Evolutionary conservation across 1,284 basidiomycete genomes (phyloP).

Genomic region (Wolfiporia cocos): DNA sequence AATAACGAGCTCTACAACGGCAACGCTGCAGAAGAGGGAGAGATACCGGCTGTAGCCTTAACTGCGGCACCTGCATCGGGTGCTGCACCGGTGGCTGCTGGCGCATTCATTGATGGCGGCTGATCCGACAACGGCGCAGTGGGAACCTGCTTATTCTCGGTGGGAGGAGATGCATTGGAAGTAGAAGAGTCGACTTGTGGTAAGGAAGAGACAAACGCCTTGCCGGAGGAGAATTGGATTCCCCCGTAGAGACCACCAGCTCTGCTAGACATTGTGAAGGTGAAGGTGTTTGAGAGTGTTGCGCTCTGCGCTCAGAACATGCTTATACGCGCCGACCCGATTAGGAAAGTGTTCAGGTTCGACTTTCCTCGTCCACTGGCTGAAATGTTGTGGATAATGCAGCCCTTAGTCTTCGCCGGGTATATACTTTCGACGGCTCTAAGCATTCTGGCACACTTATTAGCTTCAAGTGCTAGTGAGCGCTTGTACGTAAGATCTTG

Average conservation of each 20-base stretch:
- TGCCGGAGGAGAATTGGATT: slow-evolving; percentile 68
- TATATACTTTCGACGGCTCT: no score
- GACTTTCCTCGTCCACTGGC: no score
- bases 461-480: no score
- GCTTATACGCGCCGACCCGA: no score
- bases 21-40: slow-evolving; percentile 36
- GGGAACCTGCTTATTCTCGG: slow-evolving; percentile 4
- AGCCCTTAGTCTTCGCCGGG: no score
- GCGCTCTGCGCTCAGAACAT: no score
- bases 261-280: slow-evolving; percentile 53
- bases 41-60: slow-evolving; percentile 79
- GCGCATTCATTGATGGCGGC: slow-evolving; percentile 11
- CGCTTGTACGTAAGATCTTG: no score
- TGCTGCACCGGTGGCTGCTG: slow-evolving; percentile 15
- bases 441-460: no score
- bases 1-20: slow-evolving; percentile 30
- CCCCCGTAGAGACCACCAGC: slow-evolving; percentile 78
- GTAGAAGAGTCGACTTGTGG: slow-evolving; percentile 14
- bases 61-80: slow-evolving; percentile 35
- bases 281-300: slow-evolving; percentile 8
- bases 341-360: no score
- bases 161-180: slow-evolving; percentile 7
- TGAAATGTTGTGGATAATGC: no score
- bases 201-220: slow-evolving; percentile 40
- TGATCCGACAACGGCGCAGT: slow-evolving; percentile 9